Base-by-base conservation (phyloP, 768 basidiomycete species). In the Fomitopsis serialis region DNA sequence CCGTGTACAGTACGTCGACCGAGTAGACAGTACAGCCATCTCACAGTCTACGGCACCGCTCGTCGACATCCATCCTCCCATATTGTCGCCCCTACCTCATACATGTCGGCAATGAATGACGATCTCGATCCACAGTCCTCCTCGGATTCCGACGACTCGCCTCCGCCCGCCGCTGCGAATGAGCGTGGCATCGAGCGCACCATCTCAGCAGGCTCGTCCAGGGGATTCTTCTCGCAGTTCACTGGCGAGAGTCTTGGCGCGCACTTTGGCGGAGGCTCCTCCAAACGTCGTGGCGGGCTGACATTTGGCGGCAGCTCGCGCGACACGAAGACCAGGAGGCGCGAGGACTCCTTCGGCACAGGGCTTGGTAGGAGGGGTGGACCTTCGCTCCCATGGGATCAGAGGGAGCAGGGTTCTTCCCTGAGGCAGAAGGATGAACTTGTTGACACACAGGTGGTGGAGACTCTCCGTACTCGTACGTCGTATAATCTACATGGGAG, bases 361-460 rank as follows among this genome's bases (percentile, higher is more conserved):
- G 48, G 51, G 32, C 34, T 42, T 27, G 47, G 32, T 5, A 47
- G 19, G 34, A 24, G n/a, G 3, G 52, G 54, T 37, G 40, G 36
- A 1, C 44, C 27, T 42, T 15, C 15, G 6, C 51, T 15, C 45
- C 29, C 44, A 27, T 56, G 50, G 48, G 53, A 45, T 21, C 42
- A 40, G 53, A 45, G 48, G 32, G 27, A 42, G 22, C 23, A 22
- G 29, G 48, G 24, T 6, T 5, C 36, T 8, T 2, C 22, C 6
- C 12, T 29, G 48, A 37, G 51, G 22, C 48, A 53, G 56, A 57
- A 55, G 54, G 65, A 66, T 17, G 65, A 66, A 22, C 52, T 66
- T 19, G 48, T 64, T 12, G 65, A 66, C 45, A 11, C 32, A 12
- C 54, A 49, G 17, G 17, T 63, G 9, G 61, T 62, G 8, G 64